These are phyloP conservation scores for Posidonia australis DNA, from an alignment of 106 monocot genomes.

Conservation along the genomic window DNA sequence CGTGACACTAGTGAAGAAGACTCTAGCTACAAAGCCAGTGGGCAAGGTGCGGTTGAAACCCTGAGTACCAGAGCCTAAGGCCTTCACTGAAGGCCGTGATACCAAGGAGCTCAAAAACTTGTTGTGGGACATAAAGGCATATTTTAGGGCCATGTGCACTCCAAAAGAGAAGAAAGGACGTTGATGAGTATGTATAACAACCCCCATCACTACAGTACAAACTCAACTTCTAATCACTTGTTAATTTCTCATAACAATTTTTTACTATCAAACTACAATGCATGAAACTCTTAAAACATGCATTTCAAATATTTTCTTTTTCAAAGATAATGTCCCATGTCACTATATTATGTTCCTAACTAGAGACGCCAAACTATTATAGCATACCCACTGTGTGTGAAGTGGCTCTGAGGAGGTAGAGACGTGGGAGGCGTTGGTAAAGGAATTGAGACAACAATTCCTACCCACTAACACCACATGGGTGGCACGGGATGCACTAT, in stretches of 20 bases:
- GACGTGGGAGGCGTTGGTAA: background rate
- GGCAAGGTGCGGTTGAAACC: no score
- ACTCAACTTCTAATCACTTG: no score
- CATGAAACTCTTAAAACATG: no score
- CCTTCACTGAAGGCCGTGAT: background rate
- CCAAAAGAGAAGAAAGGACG: background rate
- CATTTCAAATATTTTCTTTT: no score
- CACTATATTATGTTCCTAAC: background rate
- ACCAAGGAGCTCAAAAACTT: background rate
- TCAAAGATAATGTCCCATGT: no score
- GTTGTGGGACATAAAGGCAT: background rate
- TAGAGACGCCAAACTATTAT: background rate
- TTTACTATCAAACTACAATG: no score
- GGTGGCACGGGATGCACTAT: background rate
- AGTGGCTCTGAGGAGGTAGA: background rate
- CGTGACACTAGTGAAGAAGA: no score
- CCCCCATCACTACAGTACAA: no score
- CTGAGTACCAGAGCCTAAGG: background rate
- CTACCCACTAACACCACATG: background rate
- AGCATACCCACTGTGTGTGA: background rate
- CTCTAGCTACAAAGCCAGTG: no score
- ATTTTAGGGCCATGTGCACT: background rate
- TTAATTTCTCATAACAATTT: no score
- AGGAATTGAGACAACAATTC: background rate
- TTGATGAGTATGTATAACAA: no score